phyloP scores from a whole-genome alignment of 2,329 filamentous ascomycete species.

The Saccharata proteae region DNA sequence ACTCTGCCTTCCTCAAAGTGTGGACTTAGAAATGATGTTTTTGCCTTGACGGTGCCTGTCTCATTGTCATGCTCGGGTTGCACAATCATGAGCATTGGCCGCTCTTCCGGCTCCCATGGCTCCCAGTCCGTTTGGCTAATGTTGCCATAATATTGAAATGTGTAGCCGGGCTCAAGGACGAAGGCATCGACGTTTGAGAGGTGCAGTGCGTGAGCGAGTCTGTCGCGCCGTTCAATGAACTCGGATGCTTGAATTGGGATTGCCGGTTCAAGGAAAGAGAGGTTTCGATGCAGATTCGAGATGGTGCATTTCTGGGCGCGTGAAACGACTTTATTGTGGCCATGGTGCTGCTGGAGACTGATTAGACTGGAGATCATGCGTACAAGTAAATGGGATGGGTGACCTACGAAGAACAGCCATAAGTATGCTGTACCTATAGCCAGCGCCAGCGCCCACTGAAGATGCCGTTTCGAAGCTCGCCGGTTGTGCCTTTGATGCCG shows the following conservation, averaged over 20 bases:
- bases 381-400: no score
- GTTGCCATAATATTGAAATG: constrained; percentile 53
- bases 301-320: constrained; percentile 41
- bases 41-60: constrained; percentile 35
- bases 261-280: constrained; percentile 40
- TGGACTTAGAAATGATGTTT: constrained; percentile 47
- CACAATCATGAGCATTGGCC: constrained; percentile 51
- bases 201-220: constrained; percentile 44
- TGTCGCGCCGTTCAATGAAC: constrained; percentile 43
- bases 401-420: no score
- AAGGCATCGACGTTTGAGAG: constrained; percentile 44
- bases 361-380: no score
- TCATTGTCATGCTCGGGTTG: constrained; percentile 29
- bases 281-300: constrained; percentile 35
- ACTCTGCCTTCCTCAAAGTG: constrained; percentile 50
- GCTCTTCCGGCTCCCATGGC: constrained; percentile 52
- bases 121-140: constrained; percentile 51
- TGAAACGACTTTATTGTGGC: constrained; percentile 2
- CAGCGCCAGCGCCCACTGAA: no score
- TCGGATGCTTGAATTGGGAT: constrained; percentile 38
- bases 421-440: no score
- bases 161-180: constrained; percentile 51
- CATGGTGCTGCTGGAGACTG: constrained; percentile 5
- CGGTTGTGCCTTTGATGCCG: no score
- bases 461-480: no score